phyloP scores from a whole-genome alignment of 345 rosid genomes.

The Aquilaria sinensis region DNA sequence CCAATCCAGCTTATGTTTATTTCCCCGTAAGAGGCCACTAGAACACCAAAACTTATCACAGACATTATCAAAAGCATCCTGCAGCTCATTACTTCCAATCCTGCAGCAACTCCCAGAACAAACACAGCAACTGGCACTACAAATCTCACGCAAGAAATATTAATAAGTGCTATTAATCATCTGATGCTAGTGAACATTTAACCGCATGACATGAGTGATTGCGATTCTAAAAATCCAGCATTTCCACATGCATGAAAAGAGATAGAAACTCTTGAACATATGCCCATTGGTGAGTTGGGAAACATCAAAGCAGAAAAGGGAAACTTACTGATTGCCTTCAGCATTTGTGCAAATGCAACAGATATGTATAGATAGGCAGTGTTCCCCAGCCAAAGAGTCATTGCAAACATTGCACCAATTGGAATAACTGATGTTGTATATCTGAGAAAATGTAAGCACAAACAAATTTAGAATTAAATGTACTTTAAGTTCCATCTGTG shows the following conservation, averaged over 20 bases:
- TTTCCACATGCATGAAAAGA: no score
- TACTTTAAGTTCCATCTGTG: no score
- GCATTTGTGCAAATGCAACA: constrained; percentile 95
- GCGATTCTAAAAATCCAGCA: no score
- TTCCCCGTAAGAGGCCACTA: constrained; percentile 95
- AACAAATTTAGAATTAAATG: constrained; percentile 3
- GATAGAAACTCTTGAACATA: no score
- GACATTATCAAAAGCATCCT: constrained; percentile 96
- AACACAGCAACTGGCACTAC: constrained; percentile 99
- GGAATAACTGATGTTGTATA: constrained; percentile 82
- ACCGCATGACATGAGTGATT: no score
- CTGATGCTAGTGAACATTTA: no score
- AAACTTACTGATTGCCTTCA: constrained; percentile 90
- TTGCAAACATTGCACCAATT: constrained; percentile 94
- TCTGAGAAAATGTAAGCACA: constrained; percentile 35
- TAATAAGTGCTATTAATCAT: no score
- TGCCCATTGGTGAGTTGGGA: no score
- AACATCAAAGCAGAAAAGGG: no score
- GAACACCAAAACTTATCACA: constrained; percentile 88
- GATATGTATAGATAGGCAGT: constrained; percentile 96
- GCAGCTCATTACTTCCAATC: constrained; percentile 93
- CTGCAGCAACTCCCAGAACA: constrained; percentile 87
- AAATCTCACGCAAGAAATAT: constrained; percentile 23
- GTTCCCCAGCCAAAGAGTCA: constrained; percentile 99
- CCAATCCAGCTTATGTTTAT: constrained; percentile 91